phyloP scores from a whole-genome alignment of 2,329 filamentous ascomycete species.

The Aspergillus tanneri region DNA sequence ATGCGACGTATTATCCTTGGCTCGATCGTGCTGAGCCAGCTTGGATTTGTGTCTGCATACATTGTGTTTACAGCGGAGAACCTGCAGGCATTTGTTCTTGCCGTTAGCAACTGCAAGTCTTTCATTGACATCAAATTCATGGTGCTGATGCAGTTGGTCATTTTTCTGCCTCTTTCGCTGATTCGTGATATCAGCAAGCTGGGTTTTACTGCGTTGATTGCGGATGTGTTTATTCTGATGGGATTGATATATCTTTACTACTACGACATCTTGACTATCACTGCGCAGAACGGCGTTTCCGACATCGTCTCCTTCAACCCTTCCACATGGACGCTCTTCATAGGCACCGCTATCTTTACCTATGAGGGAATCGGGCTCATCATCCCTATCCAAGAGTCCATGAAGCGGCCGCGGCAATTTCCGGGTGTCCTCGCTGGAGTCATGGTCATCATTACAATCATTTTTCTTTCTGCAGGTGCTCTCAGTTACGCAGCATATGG shows the following conservation, averaged over 20 bases:
- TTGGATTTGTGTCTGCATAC: conserved; percentile 92
- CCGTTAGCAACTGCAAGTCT: conserved; percentile 82
- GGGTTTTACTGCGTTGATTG: conserved; percentile 88
- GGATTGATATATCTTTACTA: conserved; percentile 94
- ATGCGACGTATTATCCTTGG: conserved; percentile 83
- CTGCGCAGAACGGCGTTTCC: conserved; percentile 67
- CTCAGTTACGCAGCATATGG: conserved; percentile 96
- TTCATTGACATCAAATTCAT: conserved; percentile 84
- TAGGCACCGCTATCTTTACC: conserved; percentile 97
- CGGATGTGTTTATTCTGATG: conserved; percentile 90
- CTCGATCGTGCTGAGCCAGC: conserved; percentile 92
- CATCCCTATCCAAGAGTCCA: conserved; percentile 96
- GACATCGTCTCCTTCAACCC: conserved; percentile 91
- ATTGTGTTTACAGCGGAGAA: conserved; percentile 98
- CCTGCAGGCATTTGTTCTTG: conserved; percentile 87
- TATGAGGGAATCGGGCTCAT: conserved; percentile 97
- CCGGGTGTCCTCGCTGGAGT: conserved; percentile 82
- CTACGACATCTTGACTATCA: conserved; percentile 85
- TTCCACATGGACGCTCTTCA: conserved; percentile 93
- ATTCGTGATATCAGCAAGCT: conserved; percentile 97
- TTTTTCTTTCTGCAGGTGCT: conserved; percentile 89
- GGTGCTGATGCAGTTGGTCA: conserved; percentile 90
- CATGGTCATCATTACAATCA: conserved; percentile 90
- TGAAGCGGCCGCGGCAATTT: conserved; percentile 88
- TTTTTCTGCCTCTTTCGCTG: conserved; percentile 91